Base-by-base conservation (phyloP, 129 eudicot species). In the Smallanthus sonchifolius region DNA sequence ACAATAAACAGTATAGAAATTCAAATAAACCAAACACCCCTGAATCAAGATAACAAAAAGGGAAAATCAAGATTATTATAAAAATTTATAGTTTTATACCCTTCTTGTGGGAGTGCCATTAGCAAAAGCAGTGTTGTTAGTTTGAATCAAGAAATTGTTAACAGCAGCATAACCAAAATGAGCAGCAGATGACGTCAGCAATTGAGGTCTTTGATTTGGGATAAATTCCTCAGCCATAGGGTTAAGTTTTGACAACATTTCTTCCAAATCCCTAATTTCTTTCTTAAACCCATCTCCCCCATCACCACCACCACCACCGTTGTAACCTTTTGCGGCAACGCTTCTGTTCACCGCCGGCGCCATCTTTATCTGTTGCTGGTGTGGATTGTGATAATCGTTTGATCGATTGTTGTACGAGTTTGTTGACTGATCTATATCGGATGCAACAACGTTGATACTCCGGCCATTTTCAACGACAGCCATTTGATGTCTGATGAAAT, bases 171-270 rank as follows among this genome's bases (percentile, higher is more conserved):
- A 88, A 78, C 90, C 95, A 83, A 83, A 85, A 56, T 81, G 88
- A 35, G 83, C 74, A 57, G 39, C 69, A 38, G 76, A 73, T 45
- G 74, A 54, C 10, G 68, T 74, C 15, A 70, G 76, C n/a, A 77
- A 7, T 8, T 76, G 49, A 51, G 78, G 76, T 65, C 80, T 79
- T 19, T 82, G 84, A 69, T 79, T 55, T 0, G 97, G 97, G 19
- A 91, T 91, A 74, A 91, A 91, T 75, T 88, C 97, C 72, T 84
- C 84, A 67, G 97, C 97, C 89, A 82, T 77, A 57, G 97, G 97
- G 75, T 91, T 91, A 40, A 91, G 72, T 73, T 91, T 91, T 0
- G 92, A 91, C 75, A 91, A 39, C 97, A 91, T 91, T 32, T 91
- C 89, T 76, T 86, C 88, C 83, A 91, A 84, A 77, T 87, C 89